A percentile compares a stretch with the other conserved stretches of the same genome.
These are phyloP conservation scores for Arabidopsis arenosa DNA, from an alignment of 345 rosid genomes.

Conservation along the genomic window DNA sequence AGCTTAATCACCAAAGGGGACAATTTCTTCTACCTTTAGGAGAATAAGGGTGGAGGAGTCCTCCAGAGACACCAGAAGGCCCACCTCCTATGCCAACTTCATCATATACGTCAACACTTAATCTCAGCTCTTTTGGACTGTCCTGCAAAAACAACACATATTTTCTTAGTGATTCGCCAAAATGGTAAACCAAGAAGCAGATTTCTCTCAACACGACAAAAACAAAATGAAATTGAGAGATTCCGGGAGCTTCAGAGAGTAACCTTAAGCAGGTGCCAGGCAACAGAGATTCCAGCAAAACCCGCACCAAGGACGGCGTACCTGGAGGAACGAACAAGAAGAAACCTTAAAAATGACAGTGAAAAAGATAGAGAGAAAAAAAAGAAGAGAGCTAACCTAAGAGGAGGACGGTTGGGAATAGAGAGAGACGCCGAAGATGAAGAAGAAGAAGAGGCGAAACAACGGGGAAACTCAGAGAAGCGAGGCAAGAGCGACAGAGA, in stretches of 20 bases:
- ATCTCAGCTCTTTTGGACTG: constrained; percentile 54
- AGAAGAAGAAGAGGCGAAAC: constrained; percentile 6
- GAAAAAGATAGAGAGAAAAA: neutral
- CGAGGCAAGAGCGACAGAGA: constrained; percentile 15
- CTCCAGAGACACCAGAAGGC: constrained; percentile 95
- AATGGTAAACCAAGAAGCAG: neutral
- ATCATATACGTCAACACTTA: constrained; percentile 76
- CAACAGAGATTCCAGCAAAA: constrained; percentile 94
- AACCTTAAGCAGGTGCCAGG: constrained; percentile 80
- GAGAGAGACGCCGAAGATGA: constrained; percentile 30
- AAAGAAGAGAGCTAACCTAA: constrained; percentile 22
- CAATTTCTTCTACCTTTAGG: constrained; percentile 67
- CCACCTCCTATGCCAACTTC: constrained; percentile 93
- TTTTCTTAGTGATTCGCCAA: neutral
- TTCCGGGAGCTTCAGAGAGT: neutral
- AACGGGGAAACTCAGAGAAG: constrained; percentile 4
- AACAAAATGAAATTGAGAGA: constrained; percentile 8
- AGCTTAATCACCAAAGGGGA: neutral
- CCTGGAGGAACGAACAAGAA: constrained; percentile 44
- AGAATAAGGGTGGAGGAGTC: constrained; percentile 92
- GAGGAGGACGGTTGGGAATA: constrained; percentile 35
- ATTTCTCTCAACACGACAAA: neutral
- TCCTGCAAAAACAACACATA: constrained; percentile 48
- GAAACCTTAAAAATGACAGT: neutral
- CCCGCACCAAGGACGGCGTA: constrained; percentile 97